These are phyloP conservation scores for Cercospora nicotianae DNA, from an alignment of 2,329 filamentous ascomycete species.

Conservation along the genomic window DNA sequence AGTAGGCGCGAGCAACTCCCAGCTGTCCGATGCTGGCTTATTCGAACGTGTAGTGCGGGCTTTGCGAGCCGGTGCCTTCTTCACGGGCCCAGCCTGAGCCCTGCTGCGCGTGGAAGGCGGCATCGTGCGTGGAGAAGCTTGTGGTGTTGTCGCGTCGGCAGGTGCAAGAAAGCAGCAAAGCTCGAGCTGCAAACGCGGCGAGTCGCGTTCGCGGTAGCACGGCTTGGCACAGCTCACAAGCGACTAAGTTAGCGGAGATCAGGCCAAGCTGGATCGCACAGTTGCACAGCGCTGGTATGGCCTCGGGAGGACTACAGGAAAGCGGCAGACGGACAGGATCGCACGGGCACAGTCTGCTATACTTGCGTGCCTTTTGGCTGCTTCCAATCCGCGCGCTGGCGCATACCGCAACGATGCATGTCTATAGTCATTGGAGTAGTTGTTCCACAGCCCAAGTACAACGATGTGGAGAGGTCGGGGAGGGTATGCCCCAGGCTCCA, in stretches of 20 bases:
- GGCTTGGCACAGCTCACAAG: neutral
- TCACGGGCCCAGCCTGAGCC: slow-evolving; percentile 3
- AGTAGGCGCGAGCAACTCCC: slow-evolving; percentile 9
- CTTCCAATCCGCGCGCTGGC: neutral
- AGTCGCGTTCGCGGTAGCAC: neutral
- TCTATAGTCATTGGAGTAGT: neutral
- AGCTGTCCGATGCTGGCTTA: slow-evolving; percentile 5
- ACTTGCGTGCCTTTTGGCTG: neutral
- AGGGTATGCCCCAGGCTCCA: neutral
- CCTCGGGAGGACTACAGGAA: neutral
- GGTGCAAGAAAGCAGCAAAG: neutral
- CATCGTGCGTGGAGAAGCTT: slow-evolving; percentile 10
- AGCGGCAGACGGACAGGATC: neutral
- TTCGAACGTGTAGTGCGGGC: slow-evolving; percentile 5
- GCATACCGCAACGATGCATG: neutral
- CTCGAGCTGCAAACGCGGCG: slow-evolving; percentile 4
- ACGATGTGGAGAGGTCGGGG: neutral
- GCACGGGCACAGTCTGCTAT: neutral
- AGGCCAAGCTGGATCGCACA: neutral
- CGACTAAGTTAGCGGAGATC: neutral
- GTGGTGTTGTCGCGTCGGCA: neutral
- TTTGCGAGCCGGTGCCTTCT: slow-evolving; percentile 19
- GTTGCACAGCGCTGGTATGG: neutral
- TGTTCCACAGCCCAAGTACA: neutral
- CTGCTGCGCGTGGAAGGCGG: slow-evolving; percentile 17